phyloP scores from a whole-genome alignment of 2,329 filamentous ascomycete genomes.

The Epichloe uncinata region DNA sequence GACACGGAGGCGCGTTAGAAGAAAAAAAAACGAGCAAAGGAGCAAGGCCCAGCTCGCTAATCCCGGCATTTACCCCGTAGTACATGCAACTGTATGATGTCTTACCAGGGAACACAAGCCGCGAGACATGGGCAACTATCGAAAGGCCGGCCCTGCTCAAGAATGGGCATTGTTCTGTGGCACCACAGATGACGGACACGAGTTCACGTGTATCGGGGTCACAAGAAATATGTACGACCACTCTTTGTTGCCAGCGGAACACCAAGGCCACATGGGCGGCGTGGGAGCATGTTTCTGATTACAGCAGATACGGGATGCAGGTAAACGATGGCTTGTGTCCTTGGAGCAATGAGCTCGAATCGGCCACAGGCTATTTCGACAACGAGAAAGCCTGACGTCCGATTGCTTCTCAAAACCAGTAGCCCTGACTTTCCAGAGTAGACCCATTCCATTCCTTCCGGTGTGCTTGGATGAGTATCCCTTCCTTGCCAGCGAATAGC shows the following conservation, averaged over 20 bases:
- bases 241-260: background rate
- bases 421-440: too few relatives aligned
- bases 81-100: background rate
- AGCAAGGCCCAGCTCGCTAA: background rate
- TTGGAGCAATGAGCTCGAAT: too few relatives aligned
- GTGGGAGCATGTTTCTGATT: background rate
- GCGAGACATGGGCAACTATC: background rate
- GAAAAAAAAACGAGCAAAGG: background rate
- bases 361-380: too few relatives aligned
- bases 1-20: background rate
- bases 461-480: too few relatives aligned
- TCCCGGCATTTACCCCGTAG: background rate
- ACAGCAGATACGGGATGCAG: background rate
- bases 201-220: constrained; percentile 1
- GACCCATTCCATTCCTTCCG: background rate
- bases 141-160: background rate
- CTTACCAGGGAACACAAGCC: background rate
- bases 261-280: background rate
- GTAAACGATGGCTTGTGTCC: background rate
- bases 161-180: background rate
- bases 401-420: too few relatives aligned
- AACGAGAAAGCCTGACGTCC: background rate
- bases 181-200: background rate
- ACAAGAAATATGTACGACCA: background rate
- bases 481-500: too few relatives aligned